Conservation (phyloP, 202 grass and related monocot species). For the Carex arenaria region DNA sequence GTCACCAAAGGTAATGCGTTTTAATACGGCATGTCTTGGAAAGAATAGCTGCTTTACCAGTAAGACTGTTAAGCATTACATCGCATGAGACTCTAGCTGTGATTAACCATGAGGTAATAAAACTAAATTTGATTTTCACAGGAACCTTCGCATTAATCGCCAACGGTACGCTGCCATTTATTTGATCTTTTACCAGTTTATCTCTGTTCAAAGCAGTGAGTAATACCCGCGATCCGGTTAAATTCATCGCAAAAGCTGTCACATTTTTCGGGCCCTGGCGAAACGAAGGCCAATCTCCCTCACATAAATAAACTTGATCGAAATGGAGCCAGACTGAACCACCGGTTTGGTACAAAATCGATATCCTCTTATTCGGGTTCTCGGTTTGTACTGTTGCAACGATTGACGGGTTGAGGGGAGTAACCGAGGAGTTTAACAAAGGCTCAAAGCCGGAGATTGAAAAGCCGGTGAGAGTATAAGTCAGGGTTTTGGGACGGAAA, state of each 20-base stretch:
- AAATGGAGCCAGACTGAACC: slow-evolving; percentile 35
- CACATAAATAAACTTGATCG: slow-evolving; percentile 27
- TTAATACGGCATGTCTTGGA: slow-evolving; percentile 38
- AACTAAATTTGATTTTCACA: slow-evolving; percentile 41
- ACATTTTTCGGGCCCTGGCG: slow-evolving; percentile 43
- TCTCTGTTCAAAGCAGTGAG: slow-evolving; percentile 22
- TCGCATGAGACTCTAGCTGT: slow-evolving; percentile 45
- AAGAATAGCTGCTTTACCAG: slow-evolving; percentile 12
- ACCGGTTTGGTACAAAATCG: slow-evolving; percentile 46
- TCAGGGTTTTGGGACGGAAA: slow-evolving; percentile 45
- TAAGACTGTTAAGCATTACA: slow-evolving; percentile 39
- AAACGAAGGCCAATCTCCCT: slow-evolving; percentile 60
- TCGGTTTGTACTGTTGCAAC: slow-evolving; percentile 37
- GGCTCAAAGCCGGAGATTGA: slow-evolving; percentile 42
- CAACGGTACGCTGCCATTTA: slow-evolving; percentile 34
- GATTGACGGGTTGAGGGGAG: slow-evolving; percentile 27
- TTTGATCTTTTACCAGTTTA: slow-evolving; percentile 21
- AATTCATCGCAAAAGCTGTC: slow-evolving; percentile 25
- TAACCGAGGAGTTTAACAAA: not conserved
- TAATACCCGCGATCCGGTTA: slow-evolving; percentile 24
- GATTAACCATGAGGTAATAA: slow-evolving; percentile 50
- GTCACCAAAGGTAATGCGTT: slow-evolving; percentile 39
- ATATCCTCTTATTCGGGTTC: slow-evolving; percentile 47
- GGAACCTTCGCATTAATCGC: slow-evolving; percentile 34
- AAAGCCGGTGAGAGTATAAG: slow-evolving; percentile 48